Base-by-base conservation (phyloP, 129 eudicot species). In the Dittrichia graveolens region DNA sequence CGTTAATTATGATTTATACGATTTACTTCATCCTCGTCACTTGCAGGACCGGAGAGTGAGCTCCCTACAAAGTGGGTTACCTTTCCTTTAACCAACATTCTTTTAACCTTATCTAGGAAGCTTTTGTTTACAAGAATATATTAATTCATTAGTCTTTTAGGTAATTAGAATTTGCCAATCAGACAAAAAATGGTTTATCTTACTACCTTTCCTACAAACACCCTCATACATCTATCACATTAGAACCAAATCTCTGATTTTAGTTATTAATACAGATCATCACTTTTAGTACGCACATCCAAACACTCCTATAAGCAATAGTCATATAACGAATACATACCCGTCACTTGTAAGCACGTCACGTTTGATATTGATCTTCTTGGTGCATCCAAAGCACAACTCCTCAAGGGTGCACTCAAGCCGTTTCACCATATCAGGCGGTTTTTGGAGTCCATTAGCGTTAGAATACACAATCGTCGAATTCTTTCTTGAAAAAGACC, bases 381-480 rank as follows among this genome's bases (percentile, higher is more conserved):
- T 89, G 71, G 83, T 54, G 72, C 91, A 89, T 7, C 97, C 95
- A 40, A 89, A 85, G 71, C 89, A 89, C 59, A 92, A 48, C 64
- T 92, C 97, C 76, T 92, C 94, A 15, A 92, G 87, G 8, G 86
- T 82, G 89, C 96, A 92, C 65, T 86, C 96, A 34, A 92, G 94
- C 16, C 73, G 73, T 65, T 79, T 47, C 80, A 86, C 87, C 60
- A 77, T 69, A 5, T 81, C 53, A 0, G 85, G 90, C 0, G 96
- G 91, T 47, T 85, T 92, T 6, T 83, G 64, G 15, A 88, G 46
- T 19, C 96, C 96, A 2, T 77, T 59, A 2, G 93, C 86, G 81
- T 83, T 89, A 6, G 97, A 91, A 64, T 74, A 91, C 72, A 88
- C 60, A 42, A 91, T 88, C 37, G 70, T 73, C 12, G 80, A 81